Base-by-base conservation (phyloP, 495 filamentous ascomycete genomes). In the Podospora pseudopauciseta region DNA sequence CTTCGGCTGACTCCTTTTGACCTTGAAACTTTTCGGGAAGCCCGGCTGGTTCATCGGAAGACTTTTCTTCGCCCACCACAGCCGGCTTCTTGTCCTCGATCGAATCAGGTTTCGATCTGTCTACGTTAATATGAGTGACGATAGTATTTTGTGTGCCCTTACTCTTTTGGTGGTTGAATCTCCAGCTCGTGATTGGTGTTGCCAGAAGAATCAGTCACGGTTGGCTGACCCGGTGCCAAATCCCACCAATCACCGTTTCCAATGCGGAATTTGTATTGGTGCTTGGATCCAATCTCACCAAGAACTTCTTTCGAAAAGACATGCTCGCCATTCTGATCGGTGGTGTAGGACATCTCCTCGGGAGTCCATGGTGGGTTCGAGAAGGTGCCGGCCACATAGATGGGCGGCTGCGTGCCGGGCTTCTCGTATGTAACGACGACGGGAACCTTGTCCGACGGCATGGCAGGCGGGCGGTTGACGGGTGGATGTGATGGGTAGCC, bases 221-320 rank as follows among this genome's bases (percentile, higher is more conserved):
- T 86, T 1, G 83, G 80, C 5, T 77, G 76, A 49, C 74, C 74
- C 27, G 89, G 85, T 65, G 91, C 84, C 60, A 89, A 72, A 3
- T 86, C 83, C 90, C 89, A 91, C 85, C 85, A 88, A 70, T 90
- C 83, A 39, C 85, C 85, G 2, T 77, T 60, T 5, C 87, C 89
- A 63, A 90, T 75, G 26, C 88, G 83, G 72, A 92, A 91, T 74
- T 91, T 91, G 79, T 91, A 92, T 70, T 90, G 85, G 67, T 89
- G 86, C 67, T 85, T 76, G 20, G 80, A 78, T 23, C 79, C 83
- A 61, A 80, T 75, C 28, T 80, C 73, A 13, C 75, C 81, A 30
- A 78, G 72, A 32, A 88, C 72, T 26, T 84, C 80, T 53, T 85
- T 82, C 19, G 69, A 77, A 67, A 83, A 86, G 19, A 75, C 49